Conservation (phyloP, 2,329 filamentous ascomycete species). For the Onygenales sp. region DNA sequence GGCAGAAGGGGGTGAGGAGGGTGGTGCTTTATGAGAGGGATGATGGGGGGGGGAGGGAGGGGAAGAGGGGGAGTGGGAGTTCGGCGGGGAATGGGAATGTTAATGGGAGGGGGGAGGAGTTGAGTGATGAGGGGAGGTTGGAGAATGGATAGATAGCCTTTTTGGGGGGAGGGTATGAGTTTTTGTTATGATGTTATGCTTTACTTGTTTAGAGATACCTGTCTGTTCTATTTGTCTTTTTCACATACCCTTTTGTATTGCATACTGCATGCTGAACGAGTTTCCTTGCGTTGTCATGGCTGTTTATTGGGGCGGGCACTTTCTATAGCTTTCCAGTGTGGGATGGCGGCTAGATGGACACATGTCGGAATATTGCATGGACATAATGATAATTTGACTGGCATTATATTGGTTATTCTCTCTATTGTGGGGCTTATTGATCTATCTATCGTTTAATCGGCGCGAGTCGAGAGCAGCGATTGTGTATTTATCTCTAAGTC, state of each 20-base stretch:
- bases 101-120: background rate
- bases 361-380: no score
- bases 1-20: constrained; percentile 28
- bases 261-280: background rate
- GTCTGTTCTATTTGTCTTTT: background rate
- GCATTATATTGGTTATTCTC: no score
- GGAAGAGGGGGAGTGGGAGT: background rate
- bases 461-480: background rate
- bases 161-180: background rate
- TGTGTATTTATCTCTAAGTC: background rate
- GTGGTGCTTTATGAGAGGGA: constrained; percentile 26
- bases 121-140: constrained; percentile 13
- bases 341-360: no score
- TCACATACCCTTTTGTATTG: background rate
- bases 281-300: background rate
- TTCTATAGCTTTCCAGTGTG: no score
- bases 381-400: no score
- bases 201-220: constrained; percentile 1
- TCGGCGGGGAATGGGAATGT: background rate
- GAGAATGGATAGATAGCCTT: constrained; percentile 3
- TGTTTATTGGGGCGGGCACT: no score
- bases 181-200: background rate
- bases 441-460: no score
- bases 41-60: background rate
- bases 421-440: no score